phyloP scores from a whole-genome alignment of 2,329 filamentous ascomycete genomes.

The Trichophyton schoenleinii region DNA sequence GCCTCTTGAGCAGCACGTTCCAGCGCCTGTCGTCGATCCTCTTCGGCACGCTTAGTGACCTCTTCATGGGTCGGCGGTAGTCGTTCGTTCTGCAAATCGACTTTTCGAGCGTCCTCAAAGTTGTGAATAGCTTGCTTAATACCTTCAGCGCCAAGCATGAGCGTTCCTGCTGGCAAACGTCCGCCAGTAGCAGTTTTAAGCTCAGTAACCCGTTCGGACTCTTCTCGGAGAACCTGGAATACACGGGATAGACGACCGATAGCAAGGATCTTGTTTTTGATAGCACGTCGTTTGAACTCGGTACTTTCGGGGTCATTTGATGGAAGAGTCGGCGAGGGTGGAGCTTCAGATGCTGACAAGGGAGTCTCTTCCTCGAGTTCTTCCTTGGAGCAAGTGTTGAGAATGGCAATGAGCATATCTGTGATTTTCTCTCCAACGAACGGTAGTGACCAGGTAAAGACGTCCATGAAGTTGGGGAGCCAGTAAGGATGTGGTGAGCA shows the following conservation, averaged over 20 bases:
- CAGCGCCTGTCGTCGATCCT: conserved; percentile 68
- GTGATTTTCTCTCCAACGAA: conserved; percentile 99
- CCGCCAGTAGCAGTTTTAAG: conserved; percentile 94
- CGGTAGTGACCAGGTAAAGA: conserved; percentile 98
- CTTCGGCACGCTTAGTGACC: conserved; percentile 68
- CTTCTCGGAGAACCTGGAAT: conserved; percentile 95
- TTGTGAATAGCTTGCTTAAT: conserved; percentile 97
- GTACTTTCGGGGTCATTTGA: conserved; percentile 65
- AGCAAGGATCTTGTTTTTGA: conserved; percentile 99
- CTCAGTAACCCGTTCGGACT: conserved; percentile 92
- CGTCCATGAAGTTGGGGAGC: conserved; percentile 99
- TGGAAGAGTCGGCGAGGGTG: conserved; percentile 44
- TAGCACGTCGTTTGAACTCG: conserved; percentile 87
- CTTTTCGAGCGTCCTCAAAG: conserved; percentile 93
- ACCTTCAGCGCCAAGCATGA: conserved; percentile 95
- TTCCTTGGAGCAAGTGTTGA: conserved; percentile 98
- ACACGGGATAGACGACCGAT: conserved; percentile 93
- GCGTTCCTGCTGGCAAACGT: conserved; percentile 79
- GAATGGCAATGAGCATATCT: conserved; percentile 96
- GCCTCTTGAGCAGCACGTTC: conserved; percentile 78
- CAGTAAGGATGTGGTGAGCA: conserved; percentile 98
- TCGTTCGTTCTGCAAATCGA: conserved; percentile 91
- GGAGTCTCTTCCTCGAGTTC: conserved; percentile 84
- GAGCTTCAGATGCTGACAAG: conserved; percentile 57
- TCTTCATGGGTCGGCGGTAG: conserved; percentile 88